Conservation (phyloP, 2,329 filamentous ascomycete genomes). For the Ceratocystis colombiana region DNA sequence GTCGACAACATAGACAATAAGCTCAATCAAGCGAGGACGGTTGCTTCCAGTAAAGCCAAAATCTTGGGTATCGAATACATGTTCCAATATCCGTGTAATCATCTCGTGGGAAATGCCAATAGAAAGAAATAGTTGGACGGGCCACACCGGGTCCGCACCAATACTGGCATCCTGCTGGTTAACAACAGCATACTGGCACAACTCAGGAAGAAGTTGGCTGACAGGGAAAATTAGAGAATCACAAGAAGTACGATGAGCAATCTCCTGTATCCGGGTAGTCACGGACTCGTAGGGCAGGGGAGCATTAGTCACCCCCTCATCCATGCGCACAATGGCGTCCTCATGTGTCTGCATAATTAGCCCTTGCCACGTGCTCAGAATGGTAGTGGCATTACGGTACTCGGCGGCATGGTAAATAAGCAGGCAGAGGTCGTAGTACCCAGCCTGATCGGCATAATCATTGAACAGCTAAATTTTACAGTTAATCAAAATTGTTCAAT, state of each 20-base stretch:
- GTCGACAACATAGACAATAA: constrained; percentile 42
- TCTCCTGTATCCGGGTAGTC: constrained; percentile 51
- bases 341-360: constrained; percentile 64
- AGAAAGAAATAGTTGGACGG: constrained; percentile 45
- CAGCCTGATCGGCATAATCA: constrained; percentile 76
- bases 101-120: constrained; percentile 49
- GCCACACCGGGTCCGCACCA: constrained; percentile 48
- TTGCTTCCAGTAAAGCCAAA: constrained; percentile 46
- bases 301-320: constrained; percentile 31
- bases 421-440: constrained; percentile 88
- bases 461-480: constrained; percentile 64
- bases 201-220: constrained; percentile 47
- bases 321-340: constrained; percentile 38
- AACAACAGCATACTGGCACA: constrained; percentile 53
- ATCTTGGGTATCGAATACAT: constrained; percentile 49
- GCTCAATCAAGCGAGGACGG: constrained; percentile 44
- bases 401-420: constrained; percentile 88
- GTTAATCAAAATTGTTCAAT: constrained; percentile 25
- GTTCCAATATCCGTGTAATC: constrained; percentile 47
- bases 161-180: constrained; percentile 49
- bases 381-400: constrained; percentile 77
- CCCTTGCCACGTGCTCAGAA: constrained; percentile 73
- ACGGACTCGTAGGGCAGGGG: constrained; percentile 60
- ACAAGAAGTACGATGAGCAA: constrained; percentile 54
- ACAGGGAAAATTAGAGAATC: constrained; percentile 60